A percentile compares a stretch with the other conserved stretches of the same genome.
These are phyloP conservation scores for Hyaloscypha bicolor DNA, from an alignment of 495 filamentous ascomycete species.

Conservation along the genomic window DNA sequence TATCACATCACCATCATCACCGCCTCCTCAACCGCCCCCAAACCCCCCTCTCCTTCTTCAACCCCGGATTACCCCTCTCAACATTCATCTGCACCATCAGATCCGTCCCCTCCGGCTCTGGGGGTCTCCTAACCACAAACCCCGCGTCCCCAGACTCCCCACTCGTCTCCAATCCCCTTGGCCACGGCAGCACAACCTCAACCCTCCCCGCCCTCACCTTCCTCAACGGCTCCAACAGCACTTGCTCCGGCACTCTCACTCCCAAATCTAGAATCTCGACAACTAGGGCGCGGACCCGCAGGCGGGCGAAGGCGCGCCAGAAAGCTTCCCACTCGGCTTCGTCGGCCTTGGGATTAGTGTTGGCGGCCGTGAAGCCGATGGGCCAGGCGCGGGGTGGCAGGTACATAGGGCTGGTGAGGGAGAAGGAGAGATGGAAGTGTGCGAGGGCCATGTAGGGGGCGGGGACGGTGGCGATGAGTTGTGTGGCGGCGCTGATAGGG, in stretches of 20 bases:
- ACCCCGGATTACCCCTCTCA: background rate
- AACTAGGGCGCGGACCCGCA: constrained; percentile 6
- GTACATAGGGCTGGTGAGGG: constrained; percentile 12
- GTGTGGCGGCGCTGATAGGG: background rate
- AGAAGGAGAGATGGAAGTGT: constrained; percentile 5
- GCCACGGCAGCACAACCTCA: constrained; percentile 22
- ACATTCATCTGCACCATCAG: constrained; percentile 10
- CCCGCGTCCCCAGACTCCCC: constrained; percentile 12
- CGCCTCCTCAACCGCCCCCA: constrained; percentile 2
- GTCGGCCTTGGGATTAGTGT: constrained; percentile 10
- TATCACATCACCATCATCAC: constrained; percentile 2
- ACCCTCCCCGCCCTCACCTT: background rate
- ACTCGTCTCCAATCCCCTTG: constrained; percentile 9
- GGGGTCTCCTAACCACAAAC: constrained; percentile 15
- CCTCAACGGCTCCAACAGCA: constrained; percentile 12
- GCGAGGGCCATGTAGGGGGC: constrained; percentile 3
- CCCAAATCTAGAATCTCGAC: constrained; percentile 18
- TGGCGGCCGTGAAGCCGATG: background rate
- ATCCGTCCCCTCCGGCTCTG: background rate
- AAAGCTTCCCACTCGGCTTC: constrained; percentile 21
- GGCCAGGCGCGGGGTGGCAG: constrained; percentile 1
- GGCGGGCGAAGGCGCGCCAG: constrained; percentile 14
- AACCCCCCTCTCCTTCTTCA: too few species aligned
- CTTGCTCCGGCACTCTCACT: constrained; percentile 16
- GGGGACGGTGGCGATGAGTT: too few species aligned